These are phyloP conservation scores for Solanum chacoense DNA, from an alignment of 305 asterid species.

Conservation along the genomic window DNA sequence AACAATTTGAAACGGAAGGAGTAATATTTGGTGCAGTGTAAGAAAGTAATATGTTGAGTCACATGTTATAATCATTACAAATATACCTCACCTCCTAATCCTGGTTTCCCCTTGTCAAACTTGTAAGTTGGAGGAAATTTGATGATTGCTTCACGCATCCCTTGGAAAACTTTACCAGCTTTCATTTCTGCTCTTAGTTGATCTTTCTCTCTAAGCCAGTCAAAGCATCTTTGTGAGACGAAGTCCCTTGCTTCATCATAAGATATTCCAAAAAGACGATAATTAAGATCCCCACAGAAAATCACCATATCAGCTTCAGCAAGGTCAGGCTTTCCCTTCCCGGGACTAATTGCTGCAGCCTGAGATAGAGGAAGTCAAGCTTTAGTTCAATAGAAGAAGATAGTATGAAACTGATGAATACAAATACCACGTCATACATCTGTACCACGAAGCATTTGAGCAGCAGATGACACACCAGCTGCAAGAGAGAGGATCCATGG, in stretches of 20 bases:
- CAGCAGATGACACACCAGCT: constrained; percentile 81
- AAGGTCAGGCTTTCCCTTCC: constrained; percentile 72
- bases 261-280: constrained; percentile 87
- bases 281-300: constrained; percentile 77
- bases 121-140: constrained; percentile 93
- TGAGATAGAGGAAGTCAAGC: constrained; percentile 13
- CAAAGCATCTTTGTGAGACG: constrained; percentile 90
- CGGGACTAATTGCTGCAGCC: constrained; percentile 36
- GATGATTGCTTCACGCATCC: constrained; percentile 88
- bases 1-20: neutral
- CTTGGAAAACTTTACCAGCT: constrained; percentile 86
- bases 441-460: constrained; percentile 63
- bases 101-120: constrained; percentile 88
- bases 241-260: constrained; percentile 95
- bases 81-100: constrained; percentile 65
- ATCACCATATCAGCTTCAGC: constrained; percentile 87
- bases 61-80: neutral
- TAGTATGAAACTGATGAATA: neutral
- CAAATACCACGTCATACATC: constrained; percentile 35
- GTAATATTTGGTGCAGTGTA: neutral
- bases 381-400: neutral
- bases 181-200: constrained; percentile 86
- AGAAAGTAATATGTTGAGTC: neutral
- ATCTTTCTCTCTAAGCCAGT: constrained; percentile 93
- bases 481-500: constrained; percentile 68